Conservation (phyloP, 768 basidiomycete genomes). For the Lactarius vividus region DNA sequence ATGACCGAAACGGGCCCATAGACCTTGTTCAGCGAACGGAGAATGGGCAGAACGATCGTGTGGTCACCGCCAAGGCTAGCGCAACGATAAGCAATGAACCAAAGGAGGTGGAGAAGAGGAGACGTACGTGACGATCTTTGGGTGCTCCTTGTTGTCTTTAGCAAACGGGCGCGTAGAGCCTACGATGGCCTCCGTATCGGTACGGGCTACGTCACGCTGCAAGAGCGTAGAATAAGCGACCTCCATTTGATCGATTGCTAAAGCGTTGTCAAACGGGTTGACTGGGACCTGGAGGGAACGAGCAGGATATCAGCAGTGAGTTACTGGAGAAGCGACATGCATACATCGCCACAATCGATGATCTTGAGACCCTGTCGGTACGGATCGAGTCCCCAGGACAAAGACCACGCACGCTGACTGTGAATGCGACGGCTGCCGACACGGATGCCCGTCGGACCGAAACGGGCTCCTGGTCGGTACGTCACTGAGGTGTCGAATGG, state of each 20-base stretch:
- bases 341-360: constrained; percentile 83
- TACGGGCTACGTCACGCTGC: constrained; percentile 45
- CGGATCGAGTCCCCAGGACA: constrained; percentile 72
- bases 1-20: constrained; percentile 83
- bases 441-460: constrained; percentile 84
- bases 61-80: constrained; percentile 73
- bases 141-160: constrained; percentile 62
- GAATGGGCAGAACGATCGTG: constrained; percentile 83
- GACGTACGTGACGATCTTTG: constrained; percentile 62
- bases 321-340: not conserved
- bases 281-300: constrained; percentile 57
- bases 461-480: constrained; percentile 67
- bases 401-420: constrained; percentile 58
- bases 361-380: constrained; percentile 55
- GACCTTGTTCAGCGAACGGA: constrained; percentile 71
- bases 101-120: not conserved
- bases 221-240: constrained; percentile 79
- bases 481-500: constrained; percentile 69
- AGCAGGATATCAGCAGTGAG: not conserved
- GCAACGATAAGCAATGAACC: not conserved
- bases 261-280: constrained; percentile 75
- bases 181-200: constrained; percentile 15
- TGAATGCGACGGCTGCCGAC: constrained; percentile 71
- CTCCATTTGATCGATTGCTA: constrained; percentile 85
- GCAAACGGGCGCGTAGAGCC: constrained; percentile 39